Evolutionary conservation across 2,329 filamentous ascomycete species (phyloP), one percentile per base, ranked within the genome.

Genomic region (Cladophialophora carrionii): DNA sequence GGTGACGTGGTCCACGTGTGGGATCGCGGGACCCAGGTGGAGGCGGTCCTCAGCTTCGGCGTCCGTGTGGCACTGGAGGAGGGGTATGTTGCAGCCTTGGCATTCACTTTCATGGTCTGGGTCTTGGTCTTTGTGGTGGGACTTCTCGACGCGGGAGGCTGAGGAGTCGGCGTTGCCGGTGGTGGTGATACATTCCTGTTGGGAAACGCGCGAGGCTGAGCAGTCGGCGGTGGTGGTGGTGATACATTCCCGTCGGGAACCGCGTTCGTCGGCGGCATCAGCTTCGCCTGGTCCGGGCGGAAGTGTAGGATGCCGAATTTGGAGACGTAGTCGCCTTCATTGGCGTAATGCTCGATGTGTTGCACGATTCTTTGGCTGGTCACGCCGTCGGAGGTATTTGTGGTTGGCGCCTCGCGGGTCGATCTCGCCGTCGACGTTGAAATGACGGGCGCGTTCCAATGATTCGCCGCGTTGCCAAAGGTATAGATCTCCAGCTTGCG

Each of bases 331-430:
- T 95, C 91, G 17, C 82, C 84, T 8, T 83, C 84, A 73, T 93
- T 90, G 2, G 88, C 88, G 72, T 93, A 95, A 76, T 95, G 91
- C 76, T 95, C 91, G 46, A 95, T 88, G 69, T 92, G 83, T 5
- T 84, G 82, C 58, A 94, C 87, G 2, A 84, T 84, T 48, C 69
- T 48, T 80, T 78, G 66, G 81, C 79, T 4, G n/a, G 29, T 56
- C 61, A 32, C 29, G 20, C 31, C 8, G 24, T 49, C 20, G 12
- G 31, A 55, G 26, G 26, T 29, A 29, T 29, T 29, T 59, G 57
- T n/a, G 14, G 7, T 41, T 26, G 29, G 9, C 4, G 8, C 41
- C 5, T 17, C 12, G 22, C 24, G 43, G 4, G 6, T 26, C 1
- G 8, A 10, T 10, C 12, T 32, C 2, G 17, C 4, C 17, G 31